Percentiles rank a stretch among this genome's conserved stretches.
Evolutionary conservation across 78 protist genomes (phyloP).

Genomic region (Monocercomonoides exilis): DNA sequence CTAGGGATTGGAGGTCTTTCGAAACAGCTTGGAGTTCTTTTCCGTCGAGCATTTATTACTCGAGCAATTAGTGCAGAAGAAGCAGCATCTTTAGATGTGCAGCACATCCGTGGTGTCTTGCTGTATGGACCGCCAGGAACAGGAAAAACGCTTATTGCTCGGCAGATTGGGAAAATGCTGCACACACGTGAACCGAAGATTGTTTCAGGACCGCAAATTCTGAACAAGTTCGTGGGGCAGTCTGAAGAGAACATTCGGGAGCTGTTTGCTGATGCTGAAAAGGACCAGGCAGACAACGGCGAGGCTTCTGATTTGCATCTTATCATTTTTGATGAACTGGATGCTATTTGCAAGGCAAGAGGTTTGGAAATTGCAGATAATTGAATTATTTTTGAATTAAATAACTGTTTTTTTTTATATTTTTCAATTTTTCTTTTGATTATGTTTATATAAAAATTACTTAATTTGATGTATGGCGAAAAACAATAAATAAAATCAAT

Average conservation of each 20-base stretch:
- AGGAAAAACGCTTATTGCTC: conserved; percentile 96
- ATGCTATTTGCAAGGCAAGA: conserved; percentile 84
- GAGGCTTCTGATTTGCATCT: conserved; percentile 87
- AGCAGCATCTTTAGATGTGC: not conserved
- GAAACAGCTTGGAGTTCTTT: not conserved
- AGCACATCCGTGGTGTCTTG: conserved; percentile 53
- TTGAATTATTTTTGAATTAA: conserved; percentile 59
- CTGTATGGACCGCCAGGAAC: conserved; percentile 97
- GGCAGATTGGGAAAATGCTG: conserved; percentile 96
- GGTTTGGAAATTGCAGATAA: conserved; percentile 23
- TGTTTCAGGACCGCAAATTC: conserved; percentile 69
- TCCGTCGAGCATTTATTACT: not conserved
- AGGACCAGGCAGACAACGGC: conserved; percentile 65
- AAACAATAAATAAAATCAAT: too few species aligned
- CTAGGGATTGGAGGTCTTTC: not conserved
- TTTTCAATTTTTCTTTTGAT: too few species aligned
- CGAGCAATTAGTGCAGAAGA: not conserved
- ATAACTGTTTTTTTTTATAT: conserved; percentile 77
- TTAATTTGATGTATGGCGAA: not conserved
- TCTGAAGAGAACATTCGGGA: conserved; percentile 90
- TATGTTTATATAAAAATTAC: not conserved
- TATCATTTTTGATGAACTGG: conserved; percentile 95
- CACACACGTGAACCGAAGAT: conserved; percentile 53
- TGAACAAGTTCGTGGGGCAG: conserved; percentile 77
- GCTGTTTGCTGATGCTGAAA: conserved; percentile 80